Conservation (phyloP, 192 early-diverging fungal genomes). For the Pecoramyces ruminantium region DNA sequence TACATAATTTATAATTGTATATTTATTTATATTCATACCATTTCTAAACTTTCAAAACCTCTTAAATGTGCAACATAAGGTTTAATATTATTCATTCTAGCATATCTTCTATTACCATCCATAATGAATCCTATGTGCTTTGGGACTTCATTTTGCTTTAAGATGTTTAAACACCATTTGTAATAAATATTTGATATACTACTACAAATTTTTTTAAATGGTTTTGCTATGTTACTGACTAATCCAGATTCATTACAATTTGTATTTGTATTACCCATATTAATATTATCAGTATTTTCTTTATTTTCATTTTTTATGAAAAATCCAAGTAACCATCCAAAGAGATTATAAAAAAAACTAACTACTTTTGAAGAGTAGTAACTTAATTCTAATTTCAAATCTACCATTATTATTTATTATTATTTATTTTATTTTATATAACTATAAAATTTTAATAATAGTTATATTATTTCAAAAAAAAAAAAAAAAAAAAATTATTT, state of each 20-base stretch:
- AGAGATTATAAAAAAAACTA: background rate
- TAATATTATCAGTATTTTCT: background rate
- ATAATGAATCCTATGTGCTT: slow-evolving; percentile 88
- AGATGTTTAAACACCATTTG: background rate
- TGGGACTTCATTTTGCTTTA: slow-evolving; percentile 55
- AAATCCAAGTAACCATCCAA: background rate
- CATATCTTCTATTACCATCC: slow-evolving; percentile 94
- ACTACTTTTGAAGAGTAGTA: background rate
- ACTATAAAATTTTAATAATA: too few species aligned
- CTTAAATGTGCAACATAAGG: slow-evolving; percentile 52
- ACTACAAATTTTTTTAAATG: background rate
- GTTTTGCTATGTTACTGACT: background rate
- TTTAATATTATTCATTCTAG: slow-evolving; percentile 34
- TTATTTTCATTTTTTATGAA: background rate
- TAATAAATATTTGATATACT: background rate
- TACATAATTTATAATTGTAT: too few species aligned
- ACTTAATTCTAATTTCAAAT: background rate
- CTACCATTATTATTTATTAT: background rate
- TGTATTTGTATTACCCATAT: background rate
- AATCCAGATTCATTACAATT: background rate
- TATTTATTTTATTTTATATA: too few species aligned
- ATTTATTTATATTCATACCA: too few species aligned
- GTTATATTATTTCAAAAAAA: too few species aligned
- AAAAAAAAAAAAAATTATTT: too few species aligned
- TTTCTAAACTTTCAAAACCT: slow-evolving; percentile 60